Percentiles rank a stretch among this genome's conserved stretches.
Evolutionary conservation across 1,284 basidiomycete species (phyloP).

Genomic region (Ustilago nuda): DNA sequence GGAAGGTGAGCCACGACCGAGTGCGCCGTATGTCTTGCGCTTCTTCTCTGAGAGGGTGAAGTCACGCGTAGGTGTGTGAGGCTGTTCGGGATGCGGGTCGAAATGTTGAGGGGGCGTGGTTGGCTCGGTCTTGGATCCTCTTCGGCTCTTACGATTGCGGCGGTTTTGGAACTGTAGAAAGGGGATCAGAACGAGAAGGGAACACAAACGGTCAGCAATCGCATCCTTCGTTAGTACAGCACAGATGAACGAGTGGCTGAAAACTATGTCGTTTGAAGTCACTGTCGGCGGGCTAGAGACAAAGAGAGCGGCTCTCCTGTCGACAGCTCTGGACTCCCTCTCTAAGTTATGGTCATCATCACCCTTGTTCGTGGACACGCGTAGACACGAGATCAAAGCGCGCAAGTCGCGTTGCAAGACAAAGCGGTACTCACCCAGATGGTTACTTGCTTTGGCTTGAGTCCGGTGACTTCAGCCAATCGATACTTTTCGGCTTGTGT

Average conservation of each 20-base stretch:
- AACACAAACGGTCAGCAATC: too few relatives aligned
- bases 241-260: too few relatives aligned
- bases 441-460: conserved; percentile 65
- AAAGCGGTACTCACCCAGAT: conserved; percentile 69
- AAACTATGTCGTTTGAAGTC: too few relatives aligned
- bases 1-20: conserved; percentile 12
- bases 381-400: too few relatives aligned
- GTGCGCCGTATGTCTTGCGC: conserved; percentile 34
- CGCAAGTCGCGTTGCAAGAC: too few relatives aligned
- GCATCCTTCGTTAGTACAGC: too few relatives aligned
- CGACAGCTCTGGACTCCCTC: too few relatives aligned
- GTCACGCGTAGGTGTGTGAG: conserved; percentile 6
- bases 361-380: too few relatives aligned
- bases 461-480: conserved; percentile 60
- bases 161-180: conserved; percentile 63
- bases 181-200: too few relatives aligned
- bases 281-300: too few relatives aligned
- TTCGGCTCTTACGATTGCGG: conserved; percentile 51
- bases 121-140: background rate
- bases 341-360: too few relatives aligned
- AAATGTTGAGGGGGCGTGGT: background rate
- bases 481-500: conserved; percentile 65
- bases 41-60: conserved; percentile 26
- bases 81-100: background rate
- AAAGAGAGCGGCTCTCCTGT: too few relatives aligned